These are phyloP conservation scores for Cordyceps pruinosa DNA, from an alignment of 2,329 filamentous ascomycete genomes.

Conservation along the genomic window DNA sequence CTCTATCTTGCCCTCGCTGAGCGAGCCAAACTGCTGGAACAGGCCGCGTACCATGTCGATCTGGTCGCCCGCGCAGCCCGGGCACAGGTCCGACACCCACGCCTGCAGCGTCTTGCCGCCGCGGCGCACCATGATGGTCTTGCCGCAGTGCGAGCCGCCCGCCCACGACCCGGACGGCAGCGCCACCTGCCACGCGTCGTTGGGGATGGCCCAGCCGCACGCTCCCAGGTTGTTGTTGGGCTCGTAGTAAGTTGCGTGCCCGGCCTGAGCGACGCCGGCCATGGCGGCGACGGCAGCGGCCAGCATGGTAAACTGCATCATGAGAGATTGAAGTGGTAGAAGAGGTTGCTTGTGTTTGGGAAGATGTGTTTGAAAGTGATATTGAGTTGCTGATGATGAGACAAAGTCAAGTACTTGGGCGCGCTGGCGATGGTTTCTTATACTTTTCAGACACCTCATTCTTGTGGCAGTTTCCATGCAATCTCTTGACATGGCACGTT, in stretches of 20 bases:
- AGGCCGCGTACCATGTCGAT: not conserved
- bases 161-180: not conserved
- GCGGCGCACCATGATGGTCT: not conserved
- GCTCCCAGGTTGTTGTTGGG: not conserved
- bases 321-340: not conserved
- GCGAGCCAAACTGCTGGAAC: not conserved
- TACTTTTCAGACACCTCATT: too few species aligned
- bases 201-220: not conserved
- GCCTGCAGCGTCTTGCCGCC: not conserved
- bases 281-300: not conserved
- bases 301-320: not conserved
- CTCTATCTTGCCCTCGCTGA: not conserved
- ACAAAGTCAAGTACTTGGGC: too few species aligned
- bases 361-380: too few species aligned
- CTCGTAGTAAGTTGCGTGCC: not conserved
- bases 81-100: not conserved
- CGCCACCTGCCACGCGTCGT: not conserved
- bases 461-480: too few species aligned
- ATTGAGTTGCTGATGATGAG: too few species aligned
- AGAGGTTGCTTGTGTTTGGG: not conserved
- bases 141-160: conserved; percentile 1
- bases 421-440: too few species aligned
- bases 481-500: too few species aligned
- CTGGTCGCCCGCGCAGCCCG: not conserved
- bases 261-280: not conserved